Conservation (phyloP, 1,284 basidiomycete genomes). For the Takashimella koratensis region DNA sequence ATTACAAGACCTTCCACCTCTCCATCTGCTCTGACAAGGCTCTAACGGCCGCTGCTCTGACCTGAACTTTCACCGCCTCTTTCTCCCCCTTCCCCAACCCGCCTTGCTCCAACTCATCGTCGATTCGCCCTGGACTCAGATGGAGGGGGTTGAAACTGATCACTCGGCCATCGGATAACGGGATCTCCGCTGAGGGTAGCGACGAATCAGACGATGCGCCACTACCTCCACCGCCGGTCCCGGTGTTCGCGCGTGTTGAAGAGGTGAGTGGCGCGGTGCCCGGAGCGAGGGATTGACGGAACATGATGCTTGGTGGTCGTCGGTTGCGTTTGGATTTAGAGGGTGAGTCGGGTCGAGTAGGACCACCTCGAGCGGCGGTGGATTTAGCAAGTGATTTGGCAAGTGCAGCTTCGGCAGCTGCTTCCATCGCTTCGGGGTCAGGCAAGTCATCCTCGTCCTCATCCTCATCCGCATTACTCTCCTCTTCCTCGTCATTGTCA, state of each 20-base stretch:
- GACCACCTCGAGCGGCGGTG: not conserved
- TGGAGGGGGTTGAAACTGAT: conserved; percentile 37
- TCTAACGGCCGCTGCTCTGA: conserved; percentile 28
- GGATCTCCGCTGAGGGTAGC: no score
- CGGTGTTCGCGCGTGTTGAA: not conserved
- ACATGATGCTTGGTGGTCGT: conserved; percentile 35
- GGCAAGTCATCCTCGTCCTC: conserved; percentile 39
- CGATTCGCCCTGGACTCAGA: conserved; percentile 28
- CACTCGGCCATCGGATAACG: conserved; percentile 31
- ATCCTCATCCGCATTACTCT: conserved; percentile 10
- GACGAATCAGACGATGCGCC: not conserved
- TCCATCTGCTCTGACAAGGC: conserved; percentile 32
- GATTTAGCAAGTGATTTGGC: conserved; percentile 20
- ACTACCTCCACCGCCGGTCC: conserved; percentile 6
- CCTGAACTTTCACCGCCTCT: conserved; percentile 19
- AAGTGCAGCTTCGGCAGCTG: not conserved
- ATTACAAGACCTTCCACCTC: conserved; percentile 28
- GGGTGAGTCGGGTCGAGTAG: not conserved
- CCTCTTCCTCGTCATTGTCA: conserved; percentile 1
- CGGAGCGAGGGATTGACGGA: conserved; percentile 28
- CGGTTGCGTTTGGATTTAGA: conserved; percentile 8
- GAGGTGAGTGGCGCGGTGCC: not conserved
- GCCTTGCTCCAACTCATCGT: conserved; percentile 33
- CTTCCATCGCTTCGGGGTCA: conserved; percentile 39
- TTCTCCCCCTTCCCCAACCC: conserved; percentile 30